These are phyloP conservation scores for Seiridium cupressi DNA, from an alignment of 2,329 filamentous ascomycete genomes.

Conservation along the genomic window DNA sequence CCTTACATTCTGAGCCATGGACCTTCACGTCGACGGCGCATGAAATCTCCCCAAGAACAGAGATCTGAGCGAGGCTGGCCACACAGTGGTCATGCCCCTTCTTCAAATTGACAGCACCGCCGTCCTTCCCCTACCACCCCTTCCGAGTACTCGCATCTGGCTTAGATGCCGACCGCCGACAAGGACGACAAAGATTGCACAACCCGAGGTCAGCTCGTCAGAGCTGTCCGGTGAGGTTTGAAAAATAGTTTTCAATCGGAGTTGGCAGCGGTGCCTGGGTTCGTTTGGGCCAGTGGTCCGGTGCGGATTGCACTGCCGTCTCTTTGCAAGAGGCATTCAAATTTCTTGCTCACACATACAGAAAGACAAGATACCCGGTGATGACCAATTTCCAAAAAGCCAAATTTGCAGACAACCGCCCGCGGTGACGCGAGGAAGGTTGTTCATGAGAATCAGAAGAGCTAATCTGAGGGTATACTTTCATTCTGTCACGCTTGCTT, in stretches of 20 bases:
- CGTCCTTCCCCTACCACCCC: not conserved
- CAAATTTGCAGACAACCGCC: constrained; percentile 54
- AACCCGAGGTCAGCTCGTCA: constrained; percentile 15
- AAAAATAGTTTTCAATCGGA: constrained; percentile 55
- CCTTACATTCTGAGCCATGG: constrained; percentile 11
- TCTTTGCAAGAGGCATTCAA: constrained; percentile 5
- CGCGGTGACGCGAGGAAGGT: constrained; percentile 28
- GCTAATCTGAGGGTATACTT: constrained; percentile 51
- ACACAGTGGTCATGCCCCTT: constrained; percentile 12
- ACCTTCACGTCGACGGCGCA: constrained; percentile 22
- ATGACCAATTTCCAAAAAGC: constrained; percentile 56
- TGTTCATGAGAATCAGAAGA: constrained; percentile 54
- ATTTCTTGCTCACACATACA: constrained; percentile 16
- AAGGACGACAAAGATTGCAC: constrained; percentile 25
- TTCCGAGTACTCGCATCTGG: not conserved
- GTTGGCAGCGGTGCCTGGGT: constrained; percentile 33
- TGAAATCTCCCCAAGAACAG: constrained; percentile 42
- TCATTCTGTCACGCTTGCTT: not conserved
- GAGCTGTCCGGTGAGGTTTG: constrained; percentile 20
- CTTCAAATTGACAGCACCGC: constrained; percentile 10
- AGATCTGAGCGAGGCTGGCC: constrained; percentile 43
- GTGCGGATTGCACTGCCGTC: constrained; percentile 10
- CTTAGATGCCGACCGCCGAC: constrained; percentile 9
- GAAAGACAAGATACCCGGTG: constrained; percentile 38
- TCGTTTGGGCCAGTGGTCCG: constrained; percentile 17